Conservation (phyloP, 805 yeast species). For the Nematodospora valgi region DNA sequence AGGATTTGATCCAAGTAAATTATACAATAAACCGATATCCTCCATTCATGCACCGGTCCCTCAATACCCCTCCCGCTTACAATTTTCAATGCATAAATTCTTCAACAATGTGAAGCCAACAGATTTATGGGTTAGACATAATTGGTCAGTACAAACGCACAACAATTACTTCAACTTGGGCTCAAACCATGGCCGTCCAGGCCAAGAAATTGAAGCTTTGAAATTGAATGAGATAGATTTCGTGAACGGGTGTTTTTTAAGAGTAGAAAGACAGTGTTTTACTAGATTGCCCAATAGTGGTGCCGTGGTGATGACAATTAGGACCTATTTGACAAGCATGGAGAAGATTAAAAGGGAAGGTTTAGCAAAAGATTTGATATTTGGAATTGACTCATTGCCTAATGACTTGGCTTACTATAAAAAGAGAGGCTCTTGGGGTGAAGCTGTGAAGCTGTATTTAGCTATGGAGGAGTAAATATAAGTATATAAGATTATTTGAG, state of each 20-base stretch:
- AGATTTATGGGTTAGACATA: conserved; percentile 58
- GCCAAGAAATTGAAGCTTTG: conserved; percentile 21
- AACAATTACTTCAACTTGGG: conserved; percentile 27
- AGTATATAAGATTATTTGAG: too few relatives aligned
- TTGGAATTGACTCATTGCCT: conserved; percentile 36
- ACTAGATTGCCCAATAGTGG: conserved; percentile 33
- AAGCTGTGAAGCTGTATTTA: conserved; percentile 32
- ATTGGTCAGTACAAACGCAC: conserved; percentile 71
- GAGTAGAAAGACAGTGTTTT: conserved; percentile 37
- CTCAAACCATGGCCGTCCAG: conserved; percentile 31
- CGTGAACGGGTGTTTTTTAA: conserved; percentile 28
- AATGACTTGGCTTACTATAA: conserved; percentile 38
- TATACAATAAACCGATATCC: conserved; percentile 53
- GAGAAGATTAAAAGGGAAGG: conserved; percentile 29
- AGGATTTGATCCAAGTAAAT: conserved; percentile 63
- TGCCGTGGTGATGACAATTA: conserved; percentile 34
- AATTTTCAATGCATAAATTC: conserved; percentile 63
- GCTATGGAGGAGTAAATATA: too few relatives aligned
- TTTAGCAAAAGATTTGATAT: conserved; percentile 23
- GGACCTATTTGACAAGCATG: conserved; percentile 35
- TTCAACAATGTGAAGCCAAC: conserved; percentile 53
- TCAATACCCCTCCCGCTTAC: conserved; percentile 52
- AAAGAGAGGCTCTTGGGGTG: conserved; percentile 35
- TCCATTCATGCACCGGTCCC: conserved; percentile 73
- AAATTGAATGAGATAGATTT: conserved; percentile 30